Evolutionary conservation across 1,139 yeast genomes (phyloP), one percentile per base, ranked within the genome.

Genomic region (Kurtzmaniella quercitrusa): DNA sequence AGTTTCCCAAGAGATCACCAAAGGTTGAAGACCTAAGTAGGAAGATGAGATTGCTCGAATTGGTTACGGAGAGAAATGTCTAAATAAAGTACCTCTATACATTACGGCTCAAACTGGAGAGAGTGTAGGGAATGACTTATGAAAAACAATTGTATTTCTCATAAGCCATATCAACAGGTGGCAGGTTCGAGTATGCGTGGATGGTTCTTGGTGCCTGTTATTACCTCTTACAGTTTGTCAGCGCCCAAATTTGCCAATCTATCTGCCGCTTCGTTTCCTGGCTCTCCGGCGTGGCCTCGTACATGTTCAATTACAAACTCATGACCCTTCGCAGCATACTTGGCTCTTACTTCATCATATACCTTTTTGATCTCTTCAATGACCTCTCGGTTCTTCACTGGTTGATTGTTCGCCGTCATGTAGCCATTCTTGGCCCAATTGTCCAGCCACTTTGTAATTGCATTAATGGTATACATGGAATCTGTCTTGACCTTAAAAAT

Each of bases 241-340:
- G 38, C 38, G 5, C 38, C 38, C 16, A 36, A 19, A 19, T 36
- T 82, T 2, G 97, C 97, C 43, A 90, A 66, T 38, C 58, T 53
- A 58, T 91, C 96, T 0, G 97, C 97, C 56, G 59, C 68, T 50
- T 83, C 90, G 57, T 90, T 90, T 1, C 96, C 96, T 15, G 55
- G 59, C 39, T 67, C 60, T 0, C 90, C 93, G 15, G 68, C 60
- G 59, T 91, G 97, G 1, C 94, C 96, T 43, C 66, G 68, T 4
- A 88, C 94, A 68, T 93, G 81, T 10, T 61, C 62, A 40, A 85
- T 19, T 2, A 17, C 16, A 11, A 36, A 36, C 0, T 62, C 63
- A 64, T 69, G 65, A 4, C 65, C 60, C n/a, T 54, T 51, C 2
- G 53, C 43, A 2, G 48, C 44, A 41, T 66, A 69, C 8, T 39